Evolutionary conservation across 257 asterid species (phyloP).

Genomic region (Striga asiatica): DNA sequence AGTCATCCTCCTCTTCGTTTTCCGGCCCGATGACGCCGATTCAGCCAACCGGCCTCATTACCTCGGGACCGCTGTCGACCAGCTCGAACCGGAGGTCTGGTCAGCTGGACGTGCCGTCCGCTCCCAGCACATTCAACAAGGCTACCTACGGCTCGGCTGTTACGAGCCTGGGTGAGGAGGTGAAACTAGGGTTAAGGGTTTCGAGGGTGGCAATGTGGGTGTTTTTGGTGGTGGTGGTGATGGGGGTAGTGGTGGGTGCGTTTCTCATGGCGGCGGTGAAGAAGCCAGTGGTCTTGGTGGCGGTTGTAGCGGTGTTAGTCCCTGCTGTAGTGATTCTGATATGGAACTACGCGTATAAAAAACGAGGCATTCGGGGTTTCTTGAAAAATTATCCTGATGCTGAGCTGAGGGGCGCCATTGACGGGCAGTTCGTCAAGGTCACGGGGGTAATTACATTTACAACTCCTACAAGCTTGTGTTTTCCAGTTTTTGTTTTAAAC

Average conservation of each 20-base stretch:
- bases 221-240: slow-evolving; percentile 54
- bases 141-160: slow-evolving; percentile 65
- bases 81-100: slow-evolving; percentile 54
- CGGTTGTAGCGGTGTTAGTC: slow-evolving; percentile 36
- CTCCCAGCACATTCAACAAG: slow-evolving; percentile 40
- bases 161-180: slow-evolving; percentile 43
- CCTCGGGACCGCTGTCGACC: slow-evolving; percentile 61
- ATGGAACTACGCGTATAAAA: slow-evolving; percentile 57
- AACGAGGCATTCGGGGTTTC: slow-evolving; percentile 44
- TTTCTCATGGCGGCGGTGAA: slow-evolving; percentile 76
- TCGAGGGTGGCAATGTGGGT: slow-evolving; percentile 85
- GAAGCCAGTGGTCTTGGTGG: slow-evolving; percentile 54
- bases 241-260: slow-evolving; percentile 81
- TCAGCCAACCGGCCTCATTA: slow-evolving; percentile 68
- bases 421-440: slow-evolving; percentile 94
- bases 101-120: slow-evolving; percentile 37
- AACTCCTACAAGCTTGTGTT: background rate
- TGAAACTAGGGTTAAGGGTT: slow-evolving; percentile 62
- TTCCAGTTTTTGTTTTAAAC: background rate
- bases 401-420: slow-evolving; percentile 83
- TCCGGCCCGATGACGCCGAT: slow-evolving; percentile 94
- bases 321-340: slow-evolving; percentile 27
- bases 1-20: slow-evolving; percentile 59
- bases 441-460: slow-evolving; percentile 85
- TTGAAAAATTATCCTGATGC: slow-evolving; percentile 53